Evolutionary conservation across 2,329 filamentous ascomycete species (phyloP), one percentile per base, ranked within the genome.

Genomic region (Periconia sp.): DNA sequence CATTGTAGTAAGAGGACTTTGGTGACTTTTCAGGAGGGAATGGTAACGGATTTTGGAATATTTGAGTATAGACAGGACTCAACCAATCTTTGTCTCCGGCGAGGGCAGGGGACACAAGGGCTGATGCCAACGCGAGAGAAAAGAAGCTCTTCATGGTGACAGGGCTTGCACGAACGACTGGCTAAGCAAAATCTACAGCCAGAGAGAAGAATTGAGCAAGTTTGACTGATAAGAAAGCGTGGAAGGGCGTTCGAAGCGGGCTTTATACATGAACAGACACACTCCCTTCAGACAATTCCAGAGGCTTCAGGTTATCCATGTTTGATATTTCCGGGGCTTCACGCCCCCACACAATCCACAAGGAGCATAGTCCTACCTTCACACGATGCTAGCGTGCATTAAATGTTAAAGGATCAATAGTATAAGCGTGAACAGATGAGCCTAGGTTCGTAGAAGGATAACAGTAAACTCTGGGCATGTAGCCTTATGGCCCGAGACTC

Each of bases 11-110:
- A 3, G 48, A 76, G 66, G 66, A 66, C 33, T 70, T 66, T 5
- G 68, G 66, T 23, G 66, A 37, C 52, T 76, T 76, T 13, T 73
- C 46, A 1, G 74, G 71, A 16, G 76, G 75, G 15, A 76, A 73
- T 1, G 76, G 75, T 1, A 79, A 65, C n/a, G 73, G 63, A 4
- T 68, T 57, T 31, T 66, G 52, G 49, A 63, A 73, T 33, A 73
- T 63, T 41, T 65, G 52, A 23, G 58, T 58, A 46, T 73, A 73
- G 13, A 59, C 62, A 2, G 70, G 69, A 24, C 63, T 66, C 15
- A 60, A 34, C 57, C 60, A 64, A 8, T 61, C 26, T 25, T 51
- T 31, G 30, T 61, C 57, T 17, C 50, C 57, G 34, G 57, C 59
- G 7, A 49, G 43, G 23, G 39, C 50, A 21, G 53, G 48, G 17